Conservation (phyloP, 257 asterid species). For the Mitragyna speciosa region DNA sequence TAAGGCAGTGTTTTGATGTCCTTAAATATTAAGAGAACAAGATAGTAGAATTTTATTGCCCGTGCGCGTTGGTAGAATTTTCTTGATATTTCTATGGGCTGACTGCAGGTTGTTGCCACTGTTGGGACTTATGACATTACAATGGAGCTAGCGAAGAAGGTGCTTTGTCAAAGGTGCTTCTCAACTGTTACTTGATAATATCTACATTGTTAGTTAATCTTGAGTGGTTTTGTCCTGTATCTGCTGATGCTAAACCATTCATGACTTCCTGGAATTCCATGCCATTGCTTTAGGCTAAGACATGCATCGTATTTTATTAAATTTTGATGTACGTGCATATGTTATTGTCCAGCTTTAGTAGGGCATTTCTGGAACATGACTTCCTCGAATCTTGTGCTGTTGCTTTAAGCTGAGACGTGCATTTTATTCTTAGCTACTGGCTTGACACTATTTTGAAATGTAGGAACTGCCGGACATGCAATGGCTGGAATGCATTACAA, state of each 20-base stretch:
- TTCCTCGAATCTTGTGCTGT: too few relatives aligned
- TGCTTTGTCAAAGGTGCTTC: conserved; percentile 75
- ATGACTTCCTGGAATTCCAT: not conserved
- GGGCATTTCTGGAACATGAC: conserved; percentile 1
- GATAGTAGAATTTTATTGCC: not conserved
- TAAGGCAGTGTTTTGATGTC: not conserved
- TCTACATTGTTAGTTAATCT: not conserved
- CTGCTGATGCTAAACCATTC: not conserved
- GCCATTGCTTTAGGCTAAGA: not conserved
- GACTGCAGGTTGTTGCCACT: conserved; percentile 76
- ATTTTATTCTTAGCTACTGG: conserved; percentile 1
- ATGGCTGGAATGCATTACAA: conserved; percentile 93
- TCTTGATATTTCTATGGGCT: conserved; percentile 23
- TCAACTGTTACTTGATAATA: not conserved
- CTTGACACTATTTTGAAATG: conserved; percentile 19
- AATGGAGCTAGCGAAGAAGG: conserved; percentile 84
- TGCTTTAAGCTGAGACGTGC: not conserved
- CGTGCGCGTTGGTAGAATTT: not conserved
- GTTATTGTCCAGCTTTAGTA: not conserved
- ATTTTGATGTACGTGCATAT: not conserved
- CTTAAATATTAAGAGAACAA: not conserved
- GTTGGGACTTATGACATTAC: conserved; percentile 90
- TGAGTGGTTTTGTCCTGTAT: not conserved
- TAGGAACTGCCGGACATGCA: conserved; percentile 85
- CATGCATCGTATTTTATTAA: not conserved